Percentiles rank a stretch among this genome's conserved stretches.
Evolutionary conservation across 495 filamentous ascomycete genomes (phyloP).

Genomic region (Trichoderma gamsii): DNA sequence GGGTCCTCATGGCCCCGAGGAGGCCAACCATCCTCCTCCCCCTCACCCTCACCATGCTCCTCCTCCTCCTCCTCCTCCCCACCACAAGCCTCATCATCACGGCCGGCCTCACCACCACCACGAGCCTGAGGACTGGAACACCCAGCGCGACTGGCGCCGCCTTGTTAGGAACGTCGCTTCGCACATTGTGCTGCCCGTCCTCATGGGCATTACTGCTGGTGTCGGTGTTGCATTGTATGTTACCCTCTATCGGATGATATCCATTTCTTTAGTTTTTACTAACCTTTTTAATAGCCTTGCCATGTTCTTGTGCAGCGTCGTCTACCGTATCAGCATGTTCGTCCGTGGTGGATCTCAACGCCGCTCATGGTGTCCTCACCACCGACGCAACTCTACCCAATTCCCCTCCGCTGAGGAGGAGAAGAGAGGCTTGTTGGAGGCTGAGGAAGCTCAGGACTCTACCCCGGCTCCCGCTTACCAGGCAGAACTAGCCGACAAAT

Average conservation of each 20-base stretch:
- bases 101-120: constrained; percentile 10
- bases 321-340: constrained; percentile 44
- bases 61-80: constrained; percentile 22
- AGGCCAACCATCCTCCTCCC: constrained; percentile 14
- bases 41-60: constrained; percentile 17
- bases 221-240: constrained; percentile 47
- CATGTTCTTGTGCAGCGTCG: constrained; percentile 13
- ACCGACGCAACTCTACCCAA: constrained; percentile 27
- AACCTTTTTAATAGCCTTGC: constrained; percentile 7
- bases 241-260: neutral
- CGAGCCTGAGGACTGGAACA: constrained; percentile 22
- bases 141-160: constrained; percentile 30
- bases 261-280: neutral
- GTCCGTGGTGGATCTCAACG: constrained; percentile 29
- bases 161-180: constrained; percentile 41
- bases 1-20: constrained; percentile 20
- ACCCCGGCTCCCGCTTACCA: neutral
- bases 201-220: constrained; percentile 48
- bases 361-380: constrained; percentile 22
- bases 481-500: neutral
- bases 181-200: constrained; percentile 46
- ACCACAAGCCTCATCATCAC: constrained; percentile 12
- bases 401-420: constrained; percentile 31
- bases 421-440: constrained; percentile 39
- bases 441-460: constrained; percentile 25